phyloP scores from a whole-genome alignment of 2,329 filamentous ascomycete genomes.

The Aspergillus calidoustus region DNA sequence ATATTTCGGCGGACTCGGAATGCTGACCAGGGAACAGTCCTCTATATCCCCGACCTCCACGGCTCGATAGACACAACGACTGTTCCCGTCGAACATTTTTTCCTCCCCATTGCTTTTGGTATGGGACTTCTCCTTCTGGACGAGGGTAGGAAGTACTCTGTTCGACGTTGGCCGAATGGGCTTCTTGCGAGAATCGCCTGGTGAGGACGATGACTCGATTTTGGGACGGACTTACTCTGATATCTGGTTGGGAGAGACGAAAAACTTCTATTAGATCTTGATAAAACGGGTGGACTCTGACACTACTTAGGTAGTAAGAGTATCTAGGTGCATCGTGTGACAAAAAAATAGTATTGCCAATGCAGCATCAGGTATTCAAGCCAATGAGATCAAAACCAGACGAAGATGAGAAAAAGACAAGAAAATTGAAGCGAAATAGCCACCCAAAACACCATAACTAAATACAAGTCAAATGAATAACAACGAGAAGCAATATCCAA shows the following conservation, averaged over 20 bases:
- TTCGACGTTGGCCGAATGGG: slow-evolving; percentile 7
- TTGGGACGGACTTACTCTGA: no score
- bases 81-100: slow-evolving; percentile 76
- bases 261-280: not conserved
- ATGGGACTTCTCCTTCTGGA: slow-evolving; percentile 67
- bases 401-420: no score
- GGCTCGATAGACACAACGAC: slow-evolving; percentile 61
- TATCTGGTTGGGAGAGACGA: not conserved
- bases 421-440: no score
- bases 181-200: slow-evolving; percentile 44
- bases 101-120: slow-evolving; percentile 75
- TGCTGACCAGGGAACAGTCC: slow-evolving; percentile 28
- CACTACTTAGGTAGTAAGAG: no score
- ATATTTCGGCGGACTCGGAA: not conserved
- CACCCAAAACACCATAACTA: no score
- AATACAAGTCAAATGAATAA: no score
- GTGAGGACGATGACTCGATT: slow-evolving; percentile 37
- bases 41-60: slow-evolving; percentile 71
- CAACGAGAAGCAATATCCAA: no score
- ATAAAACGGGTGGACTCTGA: no score
- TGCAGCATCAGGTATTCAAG: no score
- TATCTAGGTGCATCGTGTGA: no score
- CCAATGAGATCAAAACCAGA: no score
- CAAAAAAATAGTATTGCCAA: no score
- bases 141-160: slow-evolving; percentile 64